Evolutionary conservation across 2,329 filamentous ascomycete genomes (phyloP).

Genomic region (Fusarium equiseti): DNA sequence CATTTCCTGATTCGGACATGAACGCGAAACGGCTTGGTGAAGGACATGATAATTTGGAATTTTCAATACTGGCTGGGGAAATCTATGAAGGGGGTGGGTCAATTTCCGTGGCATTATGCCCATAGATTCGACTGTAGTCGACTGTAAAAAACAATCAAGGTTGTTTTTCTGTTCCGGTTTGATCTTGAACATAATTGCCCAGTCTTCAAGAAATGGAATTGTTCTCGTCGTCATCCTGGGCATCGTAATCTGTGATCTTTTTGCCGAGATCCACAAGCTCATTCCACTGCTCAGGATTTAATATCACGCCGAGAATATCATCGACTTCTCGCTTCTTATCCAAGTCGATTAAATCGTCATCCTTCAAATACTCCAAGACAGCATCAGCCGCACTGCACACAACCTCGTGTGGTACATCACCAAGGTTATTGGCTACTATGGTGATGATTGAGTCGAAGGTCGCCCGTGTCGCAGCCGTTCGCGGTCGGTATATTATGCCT

Average conservation of each 20-base stretch:
- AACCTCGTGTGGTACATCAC: constrained; percentile 91
- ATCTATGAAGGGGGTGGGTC: background rate
- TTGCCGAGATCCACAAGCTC: constrained; percentile 96
- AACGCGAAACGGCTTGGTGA: background rate
- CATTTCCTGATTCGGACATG: background rate
- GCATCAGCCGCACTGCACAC: constrained; percentile 95
- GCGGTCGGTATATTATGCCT: constrained; percentile 89
- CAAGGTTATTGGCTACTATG: constrained; percentile 86
- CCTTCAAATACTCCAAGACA: constrained; percentile 90
- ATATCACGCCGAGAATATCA: constrained; percentile 85
- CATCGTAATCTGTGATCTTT: constrained; percentile 98
- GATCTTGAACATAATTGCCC: too few species aligned
- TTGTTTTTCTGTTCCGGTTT: too few species aligned
- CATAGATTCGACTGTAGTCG: too few species aligned
- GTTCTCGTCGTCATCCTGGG: constrained; percentile 89
- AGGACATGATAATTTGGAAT: constrained; percentile 12
- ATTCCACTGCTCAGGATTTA: constrained; percentile 93
- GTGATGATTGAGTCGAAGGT: constrained; percentile 96
- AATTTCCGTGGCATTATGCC: too few species aligned
- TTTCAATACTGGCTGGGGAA: background rate
- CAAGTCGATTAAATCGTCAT: constrained; percentile 94
- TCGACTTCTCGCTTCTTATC: constrained; percentile 99
- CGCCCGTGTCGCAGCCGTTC: constrained; percentile 89
- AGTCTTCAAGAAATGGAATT: background rate
- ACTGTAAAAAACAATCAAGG: background rate